phyloP scores from a whole-genome alignment of 805 yeast genomes.

The Kregervanrija delftensis region DNA sequence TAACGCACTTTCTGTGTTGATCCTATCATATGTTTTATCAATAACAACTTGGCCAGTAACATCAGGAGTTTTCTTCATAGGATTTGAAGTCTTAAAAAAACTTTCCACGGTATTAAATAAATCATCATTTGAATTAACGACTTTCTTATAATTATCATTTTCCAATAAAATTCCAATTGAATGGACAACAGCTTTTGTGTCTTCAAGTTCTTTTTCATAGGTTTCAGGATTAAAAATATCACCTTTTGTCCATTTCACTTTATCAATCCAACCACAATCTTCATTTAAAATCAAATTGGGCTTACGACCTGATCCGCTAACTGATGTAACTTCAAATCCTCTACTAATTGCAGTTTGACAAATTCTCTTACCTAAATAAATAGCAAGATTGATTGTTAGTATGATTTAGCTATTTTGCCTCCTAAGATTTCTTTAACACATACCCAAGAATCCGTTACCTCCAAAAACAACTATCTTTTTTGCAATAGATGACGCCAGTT shows the following conservation, averaged over 20 bases:
- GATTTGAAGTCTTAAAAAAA: slow-evolving; percentile 50
- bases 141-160: slow-evolving; percentile 57
- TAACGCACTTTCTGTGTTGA: slow-evolving; percentile 67
- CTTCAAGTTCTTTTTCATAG: slow-evolving; percentile 40
- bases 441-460: slow-evolving; percentile 75
- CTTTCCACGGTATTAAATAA: slow-evolving; percentile 30
- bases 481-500: background rate
- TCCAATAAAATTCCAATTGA: slow-evolving; percentile 74
- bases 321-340: slow-evolving; percentile 62
- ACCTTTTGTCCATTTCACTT: slow-evolving; percentile 62
- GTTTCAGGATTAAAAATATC: slow-evolving; percentile 61
- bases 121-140: slow-evolving; percentile 30
- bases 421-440: slow-evolving; percentile 7
- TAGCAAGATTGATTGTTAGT: too few species aligned
- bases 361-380: slow-evolving; percentile 45
- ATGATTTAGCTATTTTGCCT: background rate
- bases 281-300: slow-evolving; percentile 29
- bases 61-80: slow-evolving; percentile 41
- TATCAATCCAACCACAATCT: slow-evolving; percentile 41
- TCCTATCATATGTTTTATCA: slow-evolving; percentile 46
- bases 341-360: slow-evolving; percentile 58
- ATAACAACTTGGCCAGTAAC: slow-evolving; percentile 17
- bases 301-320: slow-evolving; percentile 50
- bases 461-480: slow-evolving; percentile 59
- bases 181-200: slow-evolving; percentile 68